These are phyloP conservation scores for Lentinula detonsa DNA, from an alignment of 768 basidiomycete species.

Conservation along the genomic window DNA sequence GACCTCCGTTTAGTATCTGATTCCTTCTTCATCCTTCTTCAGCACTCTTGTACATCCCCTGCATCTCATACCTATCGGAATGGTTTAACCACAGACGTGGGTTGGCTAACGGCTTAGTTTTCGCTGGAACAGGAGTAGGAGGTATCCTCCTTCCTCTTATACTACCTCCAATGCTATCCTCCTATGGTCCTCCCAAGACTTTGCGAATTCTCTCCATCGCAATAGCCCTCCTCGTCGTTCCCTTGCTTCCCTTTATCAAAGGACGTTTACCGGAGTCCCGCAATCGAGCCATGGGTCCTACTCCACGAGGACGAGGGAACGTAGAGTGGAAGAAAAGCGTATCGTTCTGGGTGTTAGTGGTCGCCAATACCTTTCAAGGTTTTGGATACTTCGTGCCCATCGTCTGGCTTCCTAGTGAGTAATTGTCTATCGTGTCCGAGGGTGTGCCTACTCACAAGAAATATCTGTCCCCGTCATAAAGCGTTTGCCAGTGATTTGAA, in stretches of 20 bases:
- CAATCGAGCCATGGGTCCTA: slow-evolving; percentile 11
- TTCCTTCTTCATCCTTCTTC: not conserved
- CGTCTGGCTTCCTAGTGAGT: slow-evolving; percentile 20
- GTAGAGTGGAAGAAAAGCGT: slow-evolving; percentile 14
- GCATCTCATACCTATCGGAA: slow-evolving; percentile 21
- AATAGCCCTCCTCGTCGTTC: slow-evolving; percentile 14
- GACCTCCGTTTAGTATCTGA: not conserved
- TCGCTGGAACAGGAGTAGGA: slow-evolving; percentile 21
- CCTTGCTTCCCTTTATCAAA: slow-evolving; percentile 19
- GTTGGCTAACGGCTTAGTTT: slow-evolving; percentile 24
- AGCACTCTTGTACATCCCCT: slow-evolving; percentile 19
- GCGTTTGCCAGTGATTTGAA: slow-evolving; percentile 17
- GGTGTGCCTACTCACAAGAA: not conserved
- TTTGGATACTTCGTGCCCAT: slow-evolving; percentile 22
- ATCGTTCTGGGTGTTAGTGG: slow-evolving; percentile 18
- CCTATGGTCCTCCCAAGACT: slow-evolving; percentile 16
- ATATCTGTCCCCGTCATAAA: not conserved
- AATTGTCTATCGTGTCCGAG: too few species aligned
- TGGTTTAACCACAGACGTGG: slow-evolving; percentile 25
- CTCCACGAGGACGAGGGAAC: slow-evolving; percentile 7
- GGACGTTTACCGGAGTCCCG: slow-evolving; percentile 17
- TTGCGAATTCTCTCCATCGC: slow-evolving; percentile 21
- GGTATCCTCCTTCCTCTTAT: slow-evolving; percentile 22
- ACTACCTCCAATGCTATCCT: slow-evolving; percentile 17
- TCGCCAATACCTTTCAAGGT: slow-evolving; percentile 19